These are phyloP conservation scores for Dendrostoma leiphaemia DNA, from an alignment of 2,329 filamentous ascomycete species.

Conservation along the genomic window DNA sequence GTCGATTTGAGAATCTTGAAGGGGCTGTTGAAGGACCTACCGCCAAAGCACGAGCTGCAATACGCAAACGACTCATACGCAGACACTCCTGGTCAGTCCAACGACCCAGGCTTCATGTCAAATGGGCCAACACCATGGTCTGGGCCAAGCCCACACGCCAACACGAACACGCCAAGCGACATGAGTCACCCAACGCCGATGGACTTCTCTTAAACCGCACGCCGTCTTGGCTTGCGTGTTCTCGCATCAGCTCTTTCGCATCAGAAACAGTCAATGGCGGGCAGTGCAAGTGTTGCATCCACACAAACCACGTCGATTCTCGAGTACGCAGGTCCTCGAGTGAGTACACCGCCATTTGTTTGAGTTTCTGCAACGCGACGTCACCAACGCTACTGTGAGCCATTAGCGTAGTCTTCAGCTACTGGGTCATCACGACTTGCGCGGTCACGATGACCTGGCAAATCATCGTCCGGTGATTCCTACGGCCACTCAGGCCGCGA, in stretches of 20 bases:
- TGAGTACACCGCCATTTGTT: background rate
- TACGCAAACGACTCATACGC: background rate
- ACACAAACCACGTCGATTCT: background rate
- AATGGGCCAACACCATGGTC: conserved; percentile 7
- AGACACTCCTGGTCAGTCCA: background rate
- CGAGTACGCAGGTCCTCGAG: background rate
- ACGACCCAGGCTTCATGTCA: conserved; percentile 10
- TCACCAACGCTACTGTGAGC: background rate
- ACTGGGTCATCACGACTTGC: too few relatives aligned
- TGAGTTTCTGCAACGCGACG: background rate
- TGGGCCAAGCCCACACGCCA: conserved; percentile 7
- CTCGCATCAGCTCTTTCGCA: background rate
- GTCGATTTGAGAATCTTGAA: conserved; percentile 74
- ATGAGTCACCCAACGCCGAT: conserved; percentile 14
- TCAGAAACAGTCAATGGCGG: background rate
- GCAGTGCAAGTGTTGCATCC: background rate
- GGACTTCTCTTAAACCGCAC: conserved; percentile 5
- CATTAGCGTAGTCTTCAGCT: too few relatives aligned
- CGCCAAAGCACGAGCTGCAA: conserved; percentile 14
- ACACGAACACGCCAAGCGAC: conserved; percentile 7
- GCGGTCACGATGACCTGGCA: too few relatives aligned
- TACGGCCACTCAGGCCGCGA: too few relatives aligned
- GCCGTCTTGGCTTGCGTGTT: background rate
- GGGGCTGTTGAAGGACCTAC: conserved; percentile 46
- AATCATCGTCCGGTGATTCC: too few relatives aligned